Conservation (phyloP, 768 basidiomycete species). For the Pleurotus eryngii region DNA sequence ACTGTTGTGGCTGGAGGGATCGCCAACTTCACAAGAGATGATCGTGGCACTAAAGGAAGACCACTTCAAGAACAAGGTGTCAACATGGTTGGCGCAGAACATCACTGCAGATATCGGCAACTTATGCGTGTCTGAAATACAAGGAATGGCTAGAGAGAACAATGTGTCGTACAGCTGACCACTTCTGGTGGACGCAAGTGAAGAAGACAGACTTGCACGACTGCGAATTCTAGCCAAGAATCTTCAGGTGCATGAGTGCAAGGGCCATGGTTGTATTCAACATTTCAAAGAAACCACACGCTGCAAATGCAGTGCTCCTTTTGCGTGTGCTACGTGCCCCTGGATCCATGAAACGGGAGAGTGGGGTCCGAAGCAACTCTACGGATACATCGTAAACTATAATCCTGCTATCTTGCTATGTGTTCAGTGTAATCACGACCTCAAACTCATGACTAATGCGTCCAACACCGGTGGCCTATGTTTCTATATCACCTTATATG, state of each 20-base stretch:
- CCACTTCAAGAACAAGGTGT: constrained; percentile 24
- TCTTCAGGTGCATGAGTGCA: neutral
- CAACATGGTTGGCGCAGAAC: constrained; percentile 24
- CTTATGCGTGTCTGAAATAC: constrained; percentile 9
- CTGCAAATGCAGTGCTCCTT: constrained; percentile 33
- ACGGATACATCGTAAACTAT: constrained; percentile 24
- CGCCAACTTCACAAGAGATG: constrained; percentile 22
- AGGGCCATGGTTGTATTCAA: neutral
- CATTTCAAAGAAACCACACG: neutral
- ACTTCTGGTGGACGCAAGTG: constrained; percentile 24
- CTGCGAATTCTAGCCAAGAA: neutral
- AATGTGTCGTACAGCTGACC: constrained; percentile 11
- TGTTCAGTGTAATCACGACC: constrained; percentile 36
- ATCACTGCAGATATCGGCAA: constrained; percentile 28
- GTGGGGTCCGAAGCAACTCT: constrained; percentile 22
- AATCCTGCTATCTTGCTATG: constrained; percentile 20
- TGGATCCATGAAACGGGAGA: constrained; percentile 19
- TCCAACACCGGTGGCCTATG: constrained; percentile 26
- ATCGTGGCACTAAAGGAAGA: constrained; percentile 15
- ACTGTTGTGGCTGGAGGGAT: constrained; percentile 31
- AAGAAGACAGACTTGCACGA: neutral
- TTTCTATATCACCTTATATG: constrained; percentile 29
- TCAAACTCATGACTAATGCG: constrained; percentile 35
- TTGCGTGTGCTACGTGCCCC: constrained; percentile 11
- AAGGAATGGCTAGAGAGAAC: neutral